These are phyloP conservation scores for Sapria himalayana DNA, from an alignment of 345 rosid species.

Conservation along the genomic window DNA sequence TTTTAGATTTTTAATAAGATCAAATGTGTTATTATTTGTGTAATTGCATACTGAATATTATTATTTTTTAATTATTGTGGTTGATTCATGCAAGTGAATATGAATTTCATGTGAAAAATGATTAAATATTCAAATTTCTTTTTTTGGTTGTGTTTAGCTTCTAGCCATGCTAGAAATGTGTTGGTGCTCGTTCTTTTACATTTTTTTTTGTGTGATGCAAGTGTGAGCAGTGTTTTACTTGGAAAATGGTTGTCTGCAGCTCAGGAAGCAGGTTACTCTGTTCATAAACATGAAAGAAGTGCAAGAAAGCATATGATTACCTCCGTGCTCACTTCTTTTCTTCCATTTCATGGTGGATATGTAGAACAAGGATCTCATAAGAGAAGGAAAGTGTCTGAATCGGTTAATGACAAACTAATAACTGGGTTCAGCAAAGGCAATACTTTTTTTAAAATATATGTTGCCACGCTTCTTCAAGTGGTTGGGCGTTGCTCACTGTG, in stretches of 20 bases:
- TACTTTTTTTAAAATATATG: conserved; percentile 57
- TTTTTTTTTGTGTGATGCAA: background rate
- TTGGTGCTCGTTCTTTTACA: background rate
- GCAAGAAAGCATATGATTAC: conserved; percentile 46
- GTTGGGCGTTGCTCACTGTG: conserved; percentile 84
- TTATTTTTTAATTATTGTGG: too few relatives aligned
- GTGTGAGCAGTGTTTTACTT: conserved; percentile 11
- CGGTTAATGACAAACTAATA: conserved; percentile 36
- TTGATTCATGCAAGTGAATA: too few relatives aligned
- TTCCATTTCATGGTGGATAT: conserved; percentile 48
- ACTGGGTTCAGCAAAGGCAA: conserved; percentile 95
- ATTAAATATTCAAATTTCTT: too few relatives aligned
- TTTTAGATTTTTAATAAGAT: too few relatives aligned
- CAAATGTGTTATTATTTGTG: too few relatives aligned
- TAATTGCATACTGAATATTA: too few relatives aligned
- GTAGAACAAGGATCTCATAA: conserved; percentile 18
- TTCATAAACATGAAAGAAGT: conserved; percentile 24
- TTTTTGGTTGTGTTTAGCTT: too few relatives aligned
- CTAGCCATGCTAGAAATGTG: too few relatives aligned
- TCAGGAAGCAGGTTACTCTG: conserved; percentile 25
- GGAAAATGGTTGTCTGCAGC: conserved; percentile 24
- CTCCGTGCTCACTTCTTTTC: conserved; percentile 54
- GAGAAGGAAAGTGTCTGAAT: conserved; percentile 32
- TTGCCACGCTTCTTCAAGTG: conserved; percentile 78
- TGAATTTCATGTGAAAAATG: too few relatives aligned